phyloP scores from a whole-genome alignment of 2,329 filamentous ascomycete genomes.

The Lomentospora prolificans region DNA sequence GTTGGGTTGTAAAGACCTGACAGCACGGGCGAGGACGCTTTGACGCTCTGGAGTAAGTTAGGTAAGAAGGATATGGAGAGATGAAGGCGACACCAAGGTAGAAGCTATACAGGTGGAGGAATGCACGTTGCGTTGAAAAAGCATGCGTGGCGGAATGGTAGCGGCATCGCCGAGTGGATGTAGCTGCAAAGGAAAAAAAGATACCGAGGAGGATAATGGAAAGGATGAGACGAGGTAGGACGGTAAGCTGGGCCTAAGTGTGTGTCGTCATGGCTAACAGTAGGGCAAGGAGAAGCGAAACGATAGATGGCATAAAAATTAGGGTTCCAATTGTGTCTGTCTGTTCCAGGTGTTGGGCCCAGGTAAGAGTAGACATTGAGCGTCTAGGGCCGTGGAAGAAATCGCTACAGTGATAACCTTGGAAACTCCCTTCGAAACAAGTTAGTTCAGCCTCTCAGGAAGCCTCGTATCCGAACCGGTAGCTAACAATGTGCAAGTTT shows the following conservation, averaged over 20 bases:
- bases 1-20: slow-evolving; percentile 27
- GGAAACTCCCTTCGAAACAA: no score
- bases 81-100: slow-evolving; percentile 24
- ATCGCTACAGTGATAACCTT: no score
- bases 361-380: slow-evolving; percentile 9
- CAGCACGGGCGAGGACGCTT: slow-evolving; percentile 22
- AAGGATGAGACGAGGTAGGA: slow-evolving; percentile 21
- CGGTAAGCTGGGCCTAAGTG: slow-evolving; percentile 11
- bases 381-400: no score
- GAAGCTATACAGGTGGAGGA: slow-evolving; percentile 25
- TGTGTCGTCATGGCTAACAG: slow-evolving; percentile 26
- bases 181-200: slow-evolving; percentile 20
- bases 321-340: slow-evolving; percentile 17
- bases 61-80: slow-evolving; percentile 22
- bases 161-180: slow-evolving; percentile 31
- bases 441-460: no score
- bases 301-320: slow-evolving; percentile 13
- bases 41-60: slow-evolving; percentile 28
- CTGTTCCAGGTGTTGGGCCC: slow-evolving; percentile 16
- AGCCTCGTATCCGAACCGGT: no score
- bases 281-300: slow-evolving; percentile 31
- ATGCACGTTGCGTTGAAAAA: slow-evolving; percentile 29
- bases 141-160: slow-evolving; percentile 31
- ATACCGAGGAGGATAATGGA: slow-evolving; percentile 20
- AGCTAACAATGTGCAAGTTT: no score